A percentile compares a stretch with the other conserved stretches of the same genome.
phyloP scores from a whole-genome alignment of 495 filamentous ascomycete species.

The Penicillium ucsense region DNA sequence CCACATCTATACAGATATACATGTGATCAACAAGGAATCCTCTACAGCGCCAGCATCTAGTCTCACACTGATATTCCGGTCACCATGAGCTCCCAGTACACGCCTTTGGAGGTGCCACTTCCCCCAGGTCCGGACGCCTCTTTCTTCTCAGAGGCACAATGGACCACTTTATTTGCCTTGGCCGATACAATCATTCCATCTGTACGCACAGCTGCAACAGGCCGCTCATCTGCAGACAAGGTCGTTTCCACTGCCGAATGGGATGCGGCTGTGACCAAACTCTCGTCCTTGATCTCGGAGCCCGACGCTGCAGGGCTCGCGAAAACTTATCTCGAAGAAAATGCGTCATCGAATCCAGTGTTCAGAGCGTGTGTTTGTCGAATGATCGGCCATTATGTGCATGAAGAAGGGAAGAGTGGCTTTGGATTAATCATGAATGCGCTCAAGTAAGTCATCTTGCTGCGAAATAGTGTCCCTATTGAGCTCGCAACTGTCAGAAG shows the following conservation, averaged over 20 bases:
- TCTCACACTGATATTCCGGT: neutral
- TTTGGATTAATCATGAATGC: conserved; percentile 42
- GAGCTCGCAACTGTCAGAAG: no score
- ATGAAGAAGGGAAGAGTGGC: conserved; percentile 39
- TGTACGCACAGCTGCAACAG: conserved; percentile 23
- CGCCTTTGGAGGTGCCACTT: conserved; percentile 35
- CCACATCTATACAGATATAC: no score
- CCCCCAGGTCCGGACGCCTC: conserved; percentile 26
- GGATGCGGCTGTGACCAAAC: conserved; percentile 18
- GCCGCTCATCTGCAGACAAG: conserved; percentile 18
- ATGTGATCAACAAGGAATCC: no score
- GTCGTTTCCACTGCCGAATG: conserved; percentile 28
- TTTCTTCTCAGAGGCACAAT: conserved; percentile 42
- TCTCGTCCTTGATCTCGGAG: conserved; percentile 20
- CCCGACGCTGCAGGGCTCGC: conserved; percentile 24
- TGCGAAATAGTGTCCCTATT: no score
- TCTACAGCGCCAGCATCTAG: neutral
- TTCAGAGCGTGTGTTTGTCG: conserved; percentile 39
- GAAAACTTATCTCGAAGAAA: conserved; percentile 39
- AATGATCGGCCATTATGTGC: conserved; percentile 30
- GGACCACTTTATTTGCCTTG: conserved; percentile 45
- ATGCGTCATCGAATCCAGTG: conserved; percentile 34
- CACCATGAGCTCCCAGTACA: conserved; percentile 21
- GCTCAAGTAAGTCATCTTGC: conserved; percentile 36
- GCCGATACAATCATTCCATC: conserved; percentile 47